Evolutionary conservation across 345 rosid genomes (phyloP).

Genomic region (Moricandia arvensis): DNA sequence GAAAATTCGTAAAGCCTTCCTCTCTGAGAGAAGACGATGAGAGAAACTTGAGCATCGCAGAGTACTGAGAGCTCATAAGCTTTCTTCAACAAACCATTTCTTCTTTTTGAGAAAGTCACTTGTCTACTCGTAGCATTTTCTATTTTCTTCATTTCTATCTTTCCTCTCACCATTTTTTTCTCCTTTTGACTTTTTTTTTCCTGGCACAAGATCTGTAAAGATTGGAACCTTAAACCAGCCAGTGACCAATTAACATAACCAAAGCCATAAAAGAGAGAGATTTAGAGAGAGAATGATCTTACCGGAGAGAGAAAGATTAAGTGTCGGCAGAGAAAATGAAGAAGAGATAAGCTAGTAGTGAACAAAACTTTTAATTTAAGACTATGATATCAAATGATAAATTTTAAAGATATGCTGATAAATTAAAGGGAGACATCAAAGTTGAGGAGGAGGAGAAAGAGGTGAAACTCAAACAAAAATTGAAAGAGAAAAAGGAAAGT

Average conservation of each 20-base stretch:
- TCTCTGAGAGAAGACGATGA: slow-evolving; percentile 35
- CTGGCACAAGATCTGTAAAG: slow-evolving; percentile 28
- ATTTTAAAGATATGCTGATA: not conserved
- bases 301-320: slow-evolving; percentile 8
- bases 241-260: not conserved
- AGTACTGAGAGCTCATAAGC: slow-evolving; percentile 41
- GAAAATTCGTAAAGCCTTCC: slow-evolving; percentile 38
- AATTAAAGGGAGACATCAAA: not conserved
- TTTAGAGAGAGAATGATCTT: slow-evolving; percentile 23
- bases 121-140: slow-evolving; percentile 37
- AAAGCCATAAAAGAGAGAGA: not conserved
- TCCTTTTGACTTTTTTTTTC: slow-evolving; percentile 10
- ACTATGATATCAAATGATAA: not conserved
- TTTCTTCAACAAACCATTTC: slow-evolving; percentile 40
- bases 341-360: slow-evolving; percentile 9
- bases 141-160: slow-evolving; percentile 42
- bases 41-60: slow-evolving; percentile 39
- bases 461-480: slow-evolving; percentile 13
- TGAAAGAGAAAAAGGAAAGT: slow-evolving; percentile 27
- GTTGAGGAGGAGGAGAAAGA: not conserved
- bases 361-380: not conserved
- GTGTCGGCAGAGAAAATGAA: slow-evolving; percentile 11
- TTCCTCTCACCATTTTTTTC: slow-evolving; percentile 38
- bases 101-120: slow-evolving; percentile 39
- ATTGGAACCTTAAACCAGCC: slow-evolving; percentile 14